These are phyloP conservation scores for Exsudoporus frostii DNA, from an alignment of 768 basidiomycete genomes.

Conservation along the genomic window DNA sequence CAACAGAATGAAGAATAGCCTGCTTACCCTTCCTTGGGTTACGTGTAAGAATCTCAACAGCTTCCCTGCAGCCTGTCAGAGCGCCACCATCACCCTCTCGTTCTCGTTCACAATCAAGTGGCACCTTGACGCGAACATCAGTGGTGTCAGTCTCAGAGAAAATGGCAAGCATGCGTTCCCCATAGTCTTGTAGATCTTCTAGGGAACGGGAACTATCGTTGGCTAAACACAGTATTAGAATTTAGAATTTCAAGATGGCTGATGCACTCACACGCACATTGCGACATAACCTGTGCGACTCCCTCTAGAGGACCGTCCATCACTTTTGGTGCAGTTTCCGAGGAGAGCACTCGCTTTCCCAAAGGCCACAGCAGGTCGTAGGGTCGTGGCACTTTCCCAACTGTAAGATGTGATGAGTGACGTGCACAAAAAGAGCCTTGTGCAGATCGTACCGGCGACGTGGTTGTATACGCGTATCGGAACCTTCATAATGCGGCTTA, in stretches of 20 bases:
- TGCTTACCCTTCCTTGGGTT: conserved; percentile 82
- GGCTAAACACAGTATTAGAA: conserved; percentile 10
- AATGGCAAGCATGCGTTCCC: conserved; percentile 45
- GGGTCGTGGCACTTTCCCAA: conserved; percentile 52
- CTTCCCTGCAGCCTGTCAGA: conserved; percentile 67
- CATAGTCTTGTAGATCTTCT: conserved; percentile 53
- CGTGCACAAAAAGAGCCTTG: background rate
- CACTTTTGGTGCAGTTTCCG: conserved; percentile 28
- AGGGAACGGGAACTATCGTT: conserved; percentile 28
- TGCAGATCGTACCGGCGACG: conserved; percentile 58
- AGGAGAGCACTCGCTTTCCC: conserved; percentile 34
- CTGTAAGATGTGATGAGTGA: conserved; percentile 27
- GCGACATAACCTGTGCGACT: background rate
- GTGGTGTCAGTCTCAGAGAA: conserved; percentile 35
- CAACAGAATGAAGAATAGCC: background rate
- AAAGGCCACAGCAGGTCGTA: conserved; percentile 89
- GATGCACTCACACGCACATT: conserved; percentile 16
- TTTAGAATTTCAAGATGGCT: background rate
- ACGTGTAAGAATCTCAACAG: conserved; percentile 87
- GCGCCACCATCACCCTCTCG: conserved; percentile 42
- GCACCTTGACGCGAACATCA: conserved; percentile 26
- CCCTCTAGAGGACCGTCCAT: conserved; percentile 22
- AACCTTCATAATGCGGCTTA: conserved; percentile 82
- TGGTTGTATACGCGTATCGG: conserved; percentile 90
- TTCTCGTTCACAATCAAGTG: conserved; percentile 29